Percentiles rank a stretch among this genome's conserved stretches.
Conservation (phyloP, 73 alveolate genomes). For the Paramecium octaurelia region DNA sequence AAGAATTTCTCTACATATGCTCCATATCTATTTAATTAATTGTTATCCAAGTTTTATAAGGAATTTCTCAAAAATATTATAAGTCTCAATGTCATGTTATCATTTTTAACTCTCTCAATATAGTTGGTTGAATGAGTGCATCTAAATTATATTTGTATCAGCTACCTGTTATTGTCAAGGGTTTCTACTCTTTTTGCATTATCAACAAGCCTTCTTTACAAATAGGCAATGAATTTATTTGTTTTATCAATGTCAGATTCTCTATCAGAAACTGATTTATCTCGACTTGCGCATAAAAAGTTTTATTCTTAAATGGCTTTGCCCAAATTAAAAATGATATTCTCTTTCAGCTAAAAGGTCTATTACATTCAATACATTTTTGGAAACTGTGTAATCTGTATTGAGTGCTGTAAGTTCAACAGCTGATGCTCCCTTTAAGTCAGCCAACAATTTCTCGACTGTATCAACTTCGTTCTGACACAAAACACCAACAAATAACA, state of each 20-base stretch:
- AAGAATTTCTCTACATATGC: conserved; percentile 30
- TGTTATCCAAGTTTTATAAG: conserved; percentile 13
- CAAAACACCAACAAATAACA: neutral
- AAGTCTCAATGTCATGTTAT: conserved; percentile 27
- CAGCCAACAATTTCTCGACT: conserved; percentile 40
- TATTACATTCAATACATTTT: conserved; percentile 12
- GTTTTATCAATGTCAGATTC: conserved; percentile 12
- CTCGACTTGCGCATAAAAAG: conserved; percentile 28
- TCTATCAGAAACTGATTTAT: conserved; percentile 31
- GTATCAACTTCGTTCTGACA: conserved; percentile 12
- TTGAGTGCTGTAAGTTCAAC: conserved; percentile 34
- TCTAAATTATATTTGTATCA: neutral
- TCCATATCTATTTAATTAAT: conserved; percentile 10
- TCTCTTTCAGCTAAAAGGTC: conserved; percentile 22
- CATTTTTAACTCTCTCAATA: conserved; percentile 48
- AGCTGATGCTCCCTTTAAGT: conserved; percentile 25
- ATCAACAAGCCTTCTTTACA: neutral
- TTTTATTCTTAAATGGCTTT: conserved; percentile 29
- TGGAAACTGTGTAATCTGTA: conserved; percentile 46
- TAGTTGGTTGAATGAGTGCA: conserved; percentile 3
- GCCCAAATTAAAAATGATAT: conserved; percentile 22
- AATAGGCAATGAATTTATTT: neutral
- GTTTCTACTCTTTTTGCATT: conserved; percentile 17
- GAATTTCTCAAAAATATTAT: conserved; percentile 45
- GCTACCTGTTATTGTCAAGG: conserved; percentile 9